A percentile compares a stretch with the other conserved stretches of the same genome.
Evolutionary conservation across 2,329 filamentous ascomycete genomes (phyloP).

Genomic region (Gliomastix tumulicola): DNA sequence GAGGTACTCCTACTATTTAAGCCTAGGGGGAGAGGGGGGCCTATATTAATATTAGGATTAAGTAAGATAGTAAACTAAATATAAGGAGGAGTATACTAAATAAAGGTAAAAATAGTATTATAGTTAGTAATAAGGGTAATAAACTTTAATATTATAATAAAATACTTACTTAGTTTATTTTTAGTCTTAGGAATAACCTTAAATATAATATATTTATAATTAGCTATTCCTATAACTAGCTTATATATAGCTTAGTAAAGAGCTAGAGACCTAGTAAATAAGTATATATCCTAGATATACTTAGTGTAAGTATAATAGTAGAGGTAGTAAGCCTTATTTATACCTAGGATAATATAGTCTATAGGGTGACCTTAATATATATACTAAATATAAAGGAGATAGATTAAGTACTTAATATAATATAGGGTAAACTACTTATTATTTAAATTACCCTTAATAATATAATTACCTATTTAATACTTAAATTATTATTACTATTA

Average conservation of each 20-base stretch:
- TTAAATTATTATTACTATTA: background rate
- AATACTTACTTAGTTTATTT: no score
- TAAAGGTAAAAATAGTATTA: no score
- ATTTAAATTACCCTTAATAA: slow-evolving; percentile 1
- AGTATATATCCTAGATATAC: background rate
- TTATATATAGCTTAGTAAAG: background rate
- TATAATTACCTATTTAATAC: background rate
- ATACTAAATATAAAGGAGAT: background rate
- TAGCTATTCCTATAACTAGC: background rate
- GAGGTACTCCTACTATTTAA: background rate
- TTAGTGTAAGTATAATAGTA: background rate
- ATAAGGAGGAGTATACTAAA: no score
- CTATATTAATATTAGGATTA: background rate
- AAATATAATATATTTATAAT: slow-evolving; percentile 1
- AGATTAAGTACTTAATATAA: slow-evolving; percentile 1
- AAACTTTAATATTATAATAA: background rate
- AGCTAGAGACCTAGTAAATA: background rate
- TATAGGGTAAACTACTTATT: background rate
- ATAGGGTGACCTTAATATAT: background rate
- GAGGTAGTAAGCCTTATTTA: background rate
- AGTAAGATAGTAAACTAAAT: background rate
- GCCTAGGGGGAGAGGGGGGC: background rate
- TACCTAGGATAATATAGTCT: background rate
- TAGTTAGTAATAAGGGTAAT: background rate
- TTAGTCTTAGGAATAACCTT: background rate